Percentiles rank a stretch among this genome's conserved stretches.
Conservation (phyloP, 768 basidiomycete genomes). For the Agrocybe chaxingu region DNA sequence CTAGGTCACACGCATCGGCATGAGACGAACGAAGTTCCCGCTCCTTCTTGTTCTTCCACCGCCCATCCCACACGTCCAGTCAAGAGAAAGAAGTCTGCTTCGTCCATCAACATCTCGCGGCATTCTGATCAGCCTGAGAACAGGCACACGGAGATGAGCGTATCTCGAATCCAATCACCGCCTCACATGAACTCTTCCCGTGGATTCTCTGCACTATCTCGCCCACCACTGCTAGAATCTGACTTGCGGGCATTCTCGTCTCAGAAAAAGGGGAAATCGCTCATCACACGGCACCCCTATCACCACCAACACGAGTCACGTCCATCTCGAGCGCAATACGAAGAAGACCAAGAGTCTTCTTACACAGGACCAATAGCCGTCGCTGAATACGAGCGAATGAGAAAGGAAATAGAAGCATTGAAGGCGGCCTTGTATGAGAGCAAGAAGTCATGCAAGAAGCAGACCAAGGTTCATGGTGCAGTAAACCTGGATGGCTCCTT, state of each 20-base stretch:
- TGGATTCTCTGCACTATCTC: constrained; percentile 1
- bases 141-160: not conserved
- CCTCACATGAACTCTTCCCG: not conserved
- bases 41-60: constrained; percentile 1
- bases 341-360: not conserved
- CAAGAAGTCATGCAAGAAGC: constrained; percentile 51
- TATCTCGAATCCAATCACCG: not conserved
- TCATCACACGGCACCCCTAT: not conserved
- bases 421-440: constrained; percentile 45
- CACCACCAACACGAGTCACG: not conserved
- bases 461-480: constrained; percentile 44
- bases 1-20: not conserved
- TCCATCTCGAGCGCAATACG: not conserved
- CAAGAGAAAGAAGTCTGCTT: constrained; percentile 22
- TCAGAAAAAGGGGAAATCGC: constrained; percentile 1
- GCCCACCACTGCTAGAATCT: not conserved
- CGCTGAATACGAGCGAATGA: constrained; percentile 52
- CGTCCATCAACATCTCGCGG: not conserved
- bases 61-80: constrained; percentile 8
- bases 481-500: not conserved
- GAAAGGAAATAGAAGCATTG: constrained; percentile 53
- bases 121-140: constrained; percentile 4
- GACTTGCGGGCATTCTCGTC: not conserved
- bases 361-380: constrained; percentile 33
- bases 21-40: not conserved